phyloP scores from a whole-genome alignment of 2,329 filamentous ascomycete species.

The Ilyonectria robusta region DNA sequence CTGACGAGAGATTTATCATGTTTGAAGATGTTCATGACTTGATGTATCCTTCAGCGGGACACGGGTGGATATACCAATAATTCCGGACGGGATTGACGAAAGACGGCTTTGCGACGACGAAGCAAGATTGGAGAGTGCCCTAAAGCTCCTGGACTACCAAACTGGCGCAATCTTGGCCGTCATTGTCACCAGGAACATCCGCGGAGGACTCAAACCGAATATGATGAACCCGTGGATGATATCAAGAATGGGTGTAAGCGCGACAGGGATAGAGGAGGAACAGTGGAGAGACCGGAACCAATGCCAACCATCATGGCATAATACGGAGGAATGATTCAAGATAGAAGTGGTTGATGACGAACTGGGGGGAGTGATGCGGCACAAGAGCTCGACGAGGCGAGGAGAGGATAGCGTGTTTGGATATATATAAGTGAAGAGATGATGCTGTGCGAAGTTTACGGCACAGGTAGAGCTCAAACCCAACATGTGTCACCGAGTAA shows the following conservation, averaged over 20 bases:
- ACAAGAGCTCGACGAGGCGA: constrained; percentile 21
- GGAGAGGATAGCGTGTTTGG: constrained; percentile 26
- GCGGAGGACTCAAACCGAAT: neutral
- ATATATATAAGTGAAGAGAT: constrained; percentile 25
- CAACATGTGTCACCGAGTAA: neutral
- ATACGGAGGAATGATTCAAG: constrained; percentile 9
- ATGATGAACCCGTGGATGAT: constrained; percentile 5
- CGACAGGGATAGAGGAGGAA: neutral
- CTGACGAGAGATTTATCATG: constrained; percentile 44
- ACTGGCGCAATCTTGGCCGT: neutral
- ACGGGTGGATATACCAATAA: constrained; percentile 46
- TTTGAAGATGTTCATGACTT: constrained; percentile 47
- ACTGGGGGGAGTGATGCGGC: constrained; percentile 7
- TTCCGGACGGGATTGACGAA: constrained; percentile 31
- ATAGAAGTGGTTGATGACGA: constrained; percentile 20
- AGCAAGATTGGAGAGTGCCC: constrained; percentile 19
- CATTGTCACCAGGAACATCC: constrained; percentile 2
- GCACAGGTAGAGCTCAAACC: constrained; percentile 13
- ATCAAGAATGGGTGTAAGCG: constrained; percentile 5
- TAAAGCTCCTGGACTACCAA: constrained; percentile 10
- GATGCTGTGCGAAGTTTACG: constrained; percentile 12
- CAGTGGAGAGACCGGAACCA: constrained; percentile 3
- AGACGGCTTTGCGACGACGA: constrained; percentile 22
- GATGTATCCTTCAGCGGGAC: constrained; percentile 42
- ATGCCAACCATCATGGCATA: constrained; percentile 15